Evolutionary conservation across 495 filamentous ascomycete genomes (phyloP).

Genomic region (Cladorrhinum samala): DNA sequence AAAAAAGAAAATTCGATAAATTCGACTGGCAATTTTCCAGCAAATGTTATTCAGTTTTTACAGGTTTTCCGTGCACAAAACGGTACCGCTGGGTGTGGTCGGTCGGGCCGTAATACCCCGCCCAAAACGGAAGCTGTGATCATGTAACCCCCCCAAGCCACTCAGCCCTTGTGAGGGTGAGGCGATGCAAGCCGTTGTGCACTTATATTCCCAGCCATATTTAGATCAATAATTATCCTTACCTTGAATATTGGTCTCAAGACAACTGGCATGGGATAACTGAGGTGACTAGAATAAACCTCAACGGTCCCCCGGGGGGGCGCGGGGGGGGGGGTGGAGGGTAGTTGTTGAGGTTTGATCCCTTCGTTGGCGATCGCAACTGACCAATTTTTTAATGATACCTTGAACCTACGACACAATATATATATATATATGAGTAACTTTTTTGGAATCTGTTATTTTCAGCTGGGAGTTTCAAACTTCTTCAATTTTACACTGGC

Average conservation of each 20-base stretch:
- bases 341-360: no score
- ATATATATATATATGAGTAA: no score
- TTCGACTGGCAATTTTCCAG: not conserved
- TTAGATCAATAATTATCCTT: not conserved
- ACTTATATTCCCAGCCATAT: not conserved
- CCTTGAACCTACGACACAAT: no score
- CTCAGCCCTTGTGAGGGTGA: not conserved
- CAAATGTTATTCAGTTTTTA: not conserved
- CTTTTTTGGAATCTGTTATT: no score
- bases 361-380: no score
- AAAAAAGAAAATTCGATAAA: not conserved
- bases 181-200: not conserved
- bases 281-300: no score
- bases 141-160: slow-evolving; percentile 2
- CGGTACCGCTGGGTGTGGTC: not conserved
- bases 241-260: not conserved
- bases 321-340: no score
- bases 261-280: no score
- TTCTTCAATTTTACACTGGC: no score
- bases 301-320: no score
- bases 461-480: no score
- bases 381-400: no score
- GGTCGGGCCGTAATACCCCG: not conserved
- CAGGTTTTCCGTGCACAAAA: not conserved
- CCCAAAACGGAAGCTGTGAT: slow-evolving; percentile 1